Conservation (phyloP, 148 eudicot species). For the Vaccinium myrtillus region DNA sequence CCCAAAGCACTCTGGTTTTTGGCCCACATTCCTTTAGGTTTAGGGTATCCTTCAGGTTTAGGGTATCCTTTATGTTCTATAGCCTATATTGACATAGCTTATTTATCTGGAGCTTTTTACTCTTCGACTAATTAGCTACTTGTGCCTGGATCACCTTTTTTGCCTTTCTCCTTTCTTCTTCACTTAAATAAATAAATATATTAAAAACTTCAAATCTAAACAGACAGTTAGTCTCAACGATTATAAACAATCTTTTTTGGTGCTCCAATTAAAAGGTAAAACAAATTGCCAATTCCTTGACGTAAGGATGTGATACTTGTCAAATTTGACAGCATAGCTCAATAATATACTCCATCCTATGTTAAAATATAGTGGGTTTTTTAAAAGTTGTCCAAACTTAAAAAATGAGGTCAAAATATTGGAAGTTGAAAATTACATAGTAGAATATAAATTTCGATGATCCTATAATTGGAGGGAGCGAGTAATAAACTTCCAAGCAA, state of each 20-base stretch:
- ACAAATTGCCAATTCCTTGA: background rate
- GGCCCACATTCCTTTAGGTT: slow-evolving; percentile 4
- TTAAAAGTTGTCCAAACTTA: background rate
- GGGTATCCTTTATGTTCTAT: no score
- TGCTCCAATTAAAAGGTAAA: background rate
- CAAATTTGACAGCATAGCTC: background rate
- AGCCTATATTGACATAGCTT: background rate
- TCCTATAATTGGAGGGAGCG: background rate
- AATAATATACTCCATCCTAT: background rate
- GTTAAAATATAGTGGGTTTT: no score
- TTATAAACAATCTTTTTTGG: background rate
- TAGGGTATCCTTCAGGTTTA: no score
- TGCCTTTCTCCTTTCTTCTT: background rate
- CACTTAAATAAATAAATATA: background rate
- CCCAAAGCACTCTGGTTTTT: no score
- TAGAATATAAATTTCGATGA: background rate
- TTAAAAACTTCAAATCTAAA: background rate
- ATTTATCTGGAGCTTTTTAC: background rate
- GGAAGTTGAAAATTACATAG: background rate
- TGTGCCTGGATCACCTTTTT: background rate
- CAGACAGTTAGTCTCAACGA: background rate
- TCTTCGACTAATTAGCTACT: background rate
- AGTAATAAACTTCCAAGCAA: background rate
- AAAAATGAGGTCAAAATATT: background rate
- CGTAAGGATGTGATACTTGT: background rate